These are phyloP conservation scores for Trichoderma orchidacearum DNA, from an alignment of 495 filamentous ascomycete genomes.

Conservation along the genomic window DNA sequence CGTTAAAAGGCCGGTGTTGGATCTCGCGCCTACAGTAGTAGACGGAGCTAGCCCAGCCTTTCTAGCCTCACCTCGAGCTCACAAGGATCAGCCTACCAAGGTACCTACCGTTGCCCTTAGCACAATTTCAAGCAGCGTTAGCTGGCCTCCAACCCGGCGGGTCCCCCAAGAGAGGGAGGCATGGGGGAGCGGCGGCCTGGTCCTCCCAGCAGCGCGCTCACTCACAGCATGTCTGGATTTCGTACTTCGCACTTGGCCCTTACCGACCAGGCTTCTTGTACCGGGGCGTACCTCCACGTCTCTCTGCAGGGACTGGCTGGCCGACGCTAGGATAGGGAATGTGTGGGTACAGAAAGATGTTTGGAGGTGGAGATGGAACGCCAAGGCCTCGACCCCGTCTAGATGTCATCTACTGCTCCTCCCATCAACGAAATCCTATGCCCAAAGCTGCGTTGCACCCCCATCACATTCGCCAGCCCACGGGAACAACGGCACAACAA, in stretches of 20 bases:
- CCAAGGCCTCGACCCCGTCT: conserved; percentile 1
- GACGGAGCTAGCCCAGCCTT: neutral
- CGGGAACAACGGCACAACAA: neutral
- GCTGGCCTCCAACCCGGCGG: neutral
- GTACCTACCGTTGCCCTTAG: neutral
- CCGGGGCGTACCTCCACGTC: neutral
- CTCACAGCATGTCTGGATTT: neutral
- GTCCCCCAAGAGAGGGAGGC: neutral
- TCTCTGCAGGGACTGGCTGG: conserved; percentile 1
- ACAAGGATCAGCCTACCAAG: neutral
- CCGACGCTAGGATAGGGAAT: conserved; percentile 1
- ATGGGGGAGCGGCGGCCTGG: neutral
- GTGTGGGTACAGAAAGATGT: neutral
- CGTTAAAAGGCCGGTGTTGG: neutral
- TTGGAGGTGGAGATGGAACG: neutral
- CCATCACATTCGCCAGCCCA: neutral
- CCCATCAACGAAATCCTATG: neutral
- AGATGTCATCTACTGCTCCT: conserved; percentile 1
- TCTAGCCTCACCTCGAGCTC: neutral
- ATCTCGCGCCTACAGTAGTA: neutral
- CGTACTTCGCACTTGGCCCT: neutral
- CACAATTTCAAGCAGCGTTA: neutral
- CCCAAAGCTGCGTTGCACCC: neutral
- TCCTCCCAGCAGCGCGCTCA: too few relatives aligned
- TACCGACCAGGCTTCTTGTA: neutral